Percentiles rank a stretch among this genome's conserved stretches.
Conservation (phyloP, 257 asterid genomes). For the Rhazya stricta region DNA sequence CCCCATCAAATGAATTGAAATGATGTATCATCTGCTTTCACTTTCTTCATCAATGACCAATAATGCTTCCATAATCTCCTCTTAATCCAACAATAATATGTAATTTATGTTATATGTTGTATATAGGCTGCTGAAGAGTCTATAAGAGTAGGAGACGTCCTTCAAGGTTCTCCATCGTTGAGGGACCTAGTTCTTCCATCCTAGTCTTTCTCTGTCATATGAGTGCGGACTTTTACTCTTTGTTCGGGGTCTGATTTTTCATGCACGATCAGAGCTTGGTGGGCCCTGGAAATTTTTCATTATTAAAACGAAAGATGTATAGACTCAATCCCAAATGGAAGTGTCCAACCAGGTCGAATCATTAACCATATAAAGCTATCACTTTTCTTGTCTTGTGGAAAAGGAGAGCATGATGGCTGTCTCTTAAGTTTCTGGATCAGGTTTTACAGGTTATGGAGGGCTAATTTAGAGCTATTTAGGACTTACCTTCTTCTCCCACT, state of each 20-base stretch:
- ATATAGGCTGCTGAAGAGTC: background rate
- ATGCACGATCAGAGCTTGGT: background rate
- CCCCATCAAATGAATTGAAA: background rate
- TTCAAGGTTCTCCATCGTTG: background rate
- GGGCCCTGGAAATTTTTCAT: background rate
- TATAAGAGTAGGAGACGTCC: background rate
- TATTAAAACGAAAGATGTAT: background rate
- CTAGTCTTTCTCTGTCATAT: background rate
- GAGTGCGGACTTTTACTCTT: background rate
- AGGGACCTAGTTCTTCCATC: background rate
- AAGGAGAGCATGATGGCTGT: constrained; percentile 1
- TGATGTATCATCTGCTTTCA: background rate
- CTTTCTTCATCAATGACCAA: background rate
- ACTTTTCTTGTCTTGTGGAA: constrained; percentile 5
- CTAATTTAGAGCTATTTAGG: background rate
- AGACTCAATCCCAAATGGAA: constrained; percentile 8
- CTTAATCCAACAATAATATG: background rate
- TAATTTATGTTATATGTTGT: background rate
- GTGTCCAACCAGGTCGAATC: constrained; percentile 9
- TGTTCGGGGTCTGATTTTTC: background rate
- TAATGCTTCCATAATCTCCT: background rate
- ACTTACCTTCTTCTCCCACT: background rate
- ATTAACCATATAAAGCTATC: constrained; percentile 3
- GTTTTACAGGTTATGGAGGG: background rate
- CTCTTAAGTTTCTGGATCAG: constrained; percentile 1